Conservation (phyloP, 2,329 filamentous ascomycete genomes). For the Ascochyta viciae-villosae region DNA sequence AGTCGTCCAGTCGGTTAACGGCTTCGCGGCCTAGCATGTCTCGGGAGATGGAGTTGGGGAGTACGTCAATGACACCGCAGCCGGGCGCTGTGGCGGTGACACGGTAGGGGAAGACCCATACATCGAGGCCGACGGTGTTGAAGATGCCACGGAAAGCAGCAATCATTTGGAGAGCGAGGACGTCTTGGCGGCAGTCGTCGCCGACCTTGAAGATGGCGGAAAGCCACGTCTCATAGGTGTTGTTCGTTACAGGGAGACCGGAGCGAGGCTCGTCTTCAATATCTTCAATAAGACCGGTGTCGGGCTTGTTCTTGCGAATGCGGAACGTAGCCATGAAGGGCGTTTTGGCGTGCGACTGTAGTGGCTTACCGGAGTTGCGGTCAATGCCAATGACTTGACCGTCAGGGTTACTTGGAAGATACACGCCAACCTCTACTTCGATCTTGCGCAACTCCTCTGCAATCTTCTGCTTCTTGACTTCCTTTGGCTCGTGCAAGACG, state of each 20-base stretch:
- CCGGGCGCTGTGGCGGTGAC: slow-evolving; percentile 97
- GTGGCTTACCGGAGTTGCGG: slow-evolving; percentile 93
- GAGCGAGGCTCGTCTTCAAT: slow-evolving; percentile 41
- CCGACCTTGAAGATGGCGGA: slow-evolving; percentile 99
- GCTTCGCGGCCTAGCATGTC: slow-evolving; percentile 99
- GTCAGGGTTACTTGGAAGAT: slow-evolving; percentile 95
- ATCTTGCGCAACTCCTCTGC: slow-evolving; percentile 98
- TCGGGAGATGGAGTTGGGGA: slow-evolving; percentile 96
- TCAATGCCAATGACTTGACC: slow-evolving; percentile 98
- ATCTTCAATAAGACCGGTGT: slow-evolving; percentile 43
- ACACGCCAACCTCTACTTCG: slow-evolving; percentile 95
- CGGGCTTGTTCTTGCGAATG: slow-evolving; percentile 78
- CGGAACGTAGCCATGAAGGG: slow-evolving; percentile 99
- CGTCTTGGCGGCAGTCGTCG: slow-evolving; percentile 96
- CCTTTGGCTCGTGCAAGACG: slow-evolving; percentile 88
- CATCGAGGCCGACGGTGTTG: slow-evolving; percentile 90
- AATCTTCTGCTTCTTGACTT: slow-evolving; percentile 98
- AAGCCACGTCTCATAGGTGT: slow-evolving; percentile 94
- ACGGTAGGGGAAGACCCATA: slow-evolving; percentile 95
- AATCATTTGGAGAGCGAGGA: slow-evolving; percentile 97
- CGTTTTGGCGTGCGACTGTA: slow-evolving; percentile 97
- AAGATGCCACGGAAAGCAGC: slow-evolving; percentile 97
- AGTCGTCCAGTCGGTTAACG: slow-evolving; percentile 97
- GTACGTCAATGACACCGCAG: slow-evolving; percentile 96
- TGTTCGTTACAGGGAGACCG: slow-evolving; percentile 46